Evolutionary conservation across 441 rosid genomes (phyloP), one percentile per base, ranked within the genome.

Genomic region (Dalechampia spathulata): DNA sequence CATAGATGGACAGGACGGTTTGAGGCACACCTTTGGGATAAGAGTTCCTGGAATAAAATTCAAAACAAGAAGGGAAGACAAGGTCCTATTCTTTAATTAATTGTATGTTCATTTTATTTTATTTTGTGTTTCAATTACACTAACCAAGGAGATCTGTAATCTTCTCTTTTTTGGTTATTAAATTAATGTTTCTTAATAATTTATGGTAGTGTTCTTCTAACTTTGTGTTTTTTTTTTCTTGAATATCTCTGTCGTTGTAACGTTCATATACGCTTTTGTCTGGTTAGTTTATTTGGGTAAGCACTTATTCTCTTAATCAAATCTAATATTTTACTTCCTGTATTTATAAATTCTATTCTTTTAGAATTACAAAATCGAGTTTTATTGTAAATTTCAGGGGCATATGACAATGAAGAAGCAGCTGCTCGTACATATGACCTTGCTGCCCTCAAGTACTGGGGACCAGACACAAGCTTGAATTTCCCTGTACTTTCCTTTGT

Each of bases 401-500:
- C 98, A 12, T 92, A 92, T 63, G 95, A 88, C 59, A 72, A 81
- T 16, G 98, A 92, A 69, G 98, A 88, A 54, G 85, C 95, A 15
- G 94, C 96, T n/a, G 98, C 96, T 30, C 82, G 67, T 53, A 92
- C 96, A 47, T 89, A 92, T 55, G 99, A 92, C 76, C 91, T 92
- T 30, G 96, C 96, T 30, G 99, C 99, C 27, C 79, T 92, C 14
- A 92, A 92, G 74, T 89, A 92, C 71, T 92, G 99, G 99, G 97
- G 98, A 0, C 62, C 90, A 10, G 78, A 78, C n/a, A 86, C 99
- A 17, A 86, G 72, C 59, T 70, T 92, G 72, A 92, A 92, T 74
- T 92, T 89, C 59, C 76, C 88, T 71, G 98, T 88, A 68, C 8
- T 30, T n/a, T n/a, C n/a, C n/a, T n/a, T n/a, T n/a, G n/a, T n/a